Base-by-base conservation (phyloP, 2,329 filamentous ascomycete species). In the Seiridium cupressi region DNA sequence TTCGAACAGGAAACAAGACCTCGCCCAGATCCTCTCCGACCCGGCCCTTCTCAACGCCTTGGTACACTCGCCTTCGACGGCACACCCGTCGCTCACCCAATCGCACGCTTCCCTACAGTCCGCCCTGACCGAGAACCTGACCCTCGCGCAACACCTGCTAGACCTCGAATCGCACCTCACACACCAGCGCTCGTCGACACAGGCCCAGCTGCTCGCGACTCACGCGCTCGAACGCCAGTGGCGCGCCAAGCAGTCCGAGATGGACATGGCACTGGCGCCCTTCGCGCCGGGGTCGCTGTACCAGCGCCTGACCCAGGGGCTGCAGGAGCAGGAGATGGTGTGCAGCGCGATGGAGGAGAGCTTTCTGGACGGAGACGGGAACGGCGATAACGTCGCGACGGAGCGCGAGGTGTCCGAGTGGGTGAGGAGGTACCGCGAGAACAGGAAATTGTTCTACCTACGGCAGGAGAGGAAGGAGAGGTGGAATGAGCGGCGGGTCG, bases 401-500 rank as follows among this genome's bases (percentile, higher is more conserved):
- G 93, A 97, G 77, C 86, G 91, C 70, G 95, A 98, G 76, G 87
- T 90, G 34, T 80, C 83, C 2, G 94, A 98, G 62, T 98, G 95
- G 87, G 86, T 97, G 26, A 84, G 89, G 69, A 80, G 90, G 68
- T 90, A 96, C 64, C 83, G 92, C 66, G 93, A 94, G 67, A 91
- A 90, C 8, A 91, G 89, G 71, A 90, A 90, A 67, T 78, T 90
- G 60, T 89, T 89, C 63, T 96, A 95, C 70, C 79, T 93, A 58
- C 83, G 95, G 60, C 87, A 89, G 70, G 95, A 98, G 79, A 85
- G 92, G 65, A 96, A 93, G 75, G 90, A 93, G 69, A 84, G 95
- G 68, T 98, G 95, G 95, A 95, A 98, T 73, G 94, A 98, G 76
- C 93, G 94, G 32, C 83, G 94, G 66, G 94, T 98, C 40, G 94